Evolutionary conservation across 208 protist genomes (phyloP), one percentile per base, ranked within the genome.

Genomic region (Wallacemonas rigidus): DNA sequence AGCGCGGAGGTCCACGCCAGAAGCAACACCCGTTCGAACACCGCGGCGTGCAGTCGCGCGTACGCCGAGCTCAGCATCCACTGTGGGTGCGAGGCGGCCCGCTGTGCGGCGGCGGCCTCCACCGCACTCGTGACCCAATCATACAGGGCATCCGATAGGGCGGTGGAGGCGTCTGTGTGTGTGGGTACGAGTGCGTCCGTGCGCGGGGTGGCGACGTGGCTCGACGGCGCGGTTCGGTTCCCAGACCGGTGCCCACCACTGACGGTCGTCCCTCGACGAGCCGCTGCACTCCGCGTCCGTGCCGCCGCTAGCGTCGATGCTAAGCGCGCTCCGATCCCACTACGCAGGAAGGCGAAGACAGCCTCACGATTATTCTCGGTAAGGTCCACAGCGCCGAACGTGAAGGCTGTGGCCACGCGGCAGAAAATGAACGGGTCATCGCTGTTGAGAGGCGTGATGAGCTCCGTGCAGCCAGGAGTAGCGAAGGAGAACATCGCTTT

Each of bases 1-100:
- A 96, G 79, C 17, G 86, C 91, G 5, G 80, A 77, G 3, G 74
- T 67, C 89, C 87, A 96, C 9, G 88, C 72, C 64, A 87, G 78
- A 51, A 88, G 88, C 35, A 91, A 53, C 58, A 96, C 85, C 3
- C 81, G 81, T 68, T 81, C 75, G 26, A 86, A 44, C 56, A 90
- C 54, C 12, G 80, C 70, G 4, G 53, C 51, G 35, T 74, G 78
- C 26, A 87, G 60, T 4, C 56, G 9, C 48, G 70, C 57, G 56
- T 64, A 48, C 12, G 55, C 2, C 38, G 17, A 73, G 41, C 41
- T 5, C 41, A 15, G 7, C 44, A 35, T 11, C 57, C 39, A 7
- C 69, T n/a, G 54, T 4, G 41, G 40, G 41, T 0, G 60, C 60
- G 36, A 58, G 7, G 15, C 11, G 6, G 17, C 54, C 15, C 26